Conservation (phyloP, 148 eudicot species). For the Gaultheria prostrata region DNA sequence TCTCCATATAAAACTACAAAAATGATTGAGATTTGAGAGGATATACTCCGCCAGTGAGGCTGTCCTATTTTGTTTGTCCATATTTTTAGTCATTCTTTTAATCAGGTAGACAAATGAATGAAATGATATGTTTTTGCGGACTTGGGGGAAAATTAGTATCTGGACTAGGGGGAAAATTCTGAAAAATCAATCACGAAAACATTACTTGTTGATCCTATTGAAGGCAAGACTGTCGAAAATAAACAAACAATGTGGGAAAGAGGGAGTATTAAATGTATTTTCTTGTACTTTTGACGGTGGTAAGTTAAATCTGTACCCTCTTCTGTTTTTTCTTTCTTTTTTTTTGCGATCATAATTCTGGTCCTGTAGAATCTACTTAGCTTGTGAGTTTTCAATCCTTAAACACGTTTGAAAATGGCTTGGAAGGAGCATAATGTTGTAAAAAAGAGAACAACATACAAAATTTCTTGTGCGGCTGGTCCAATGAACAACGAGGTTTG, state of each 20-base stretch:
- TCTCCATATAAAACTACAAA: neutral
- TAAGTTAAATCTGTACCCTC: neutral
- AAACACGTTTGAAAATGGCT: neutral
- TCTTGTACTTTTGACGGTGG: neutral
- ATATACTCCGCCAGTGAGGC: neutral
- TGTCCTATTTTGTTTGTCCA: neutral
- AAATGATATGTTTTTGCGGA: neutral
- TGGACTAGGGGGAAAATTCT: neutral
- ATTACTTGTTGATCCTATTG: neutral
- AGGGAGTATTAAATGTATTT: neutral
- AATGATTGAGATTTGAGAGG: neutral
- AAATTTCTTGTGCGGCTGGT: constrained; percentile 82
- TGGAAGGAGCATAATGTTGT: constrained; percentile 1
- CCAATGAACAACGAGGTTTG: constrained; percentile 87
- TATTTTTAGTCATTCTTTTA: neutral
- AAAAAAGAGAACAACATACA: constrained; percentile 34
- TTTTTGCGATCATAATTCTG: neutral
- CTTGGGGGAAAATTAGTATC: too few species aligned
- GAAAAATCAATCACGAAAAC: neutral
- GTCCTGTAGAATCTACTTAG: neutral
- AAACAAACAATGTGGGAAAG: neutral
- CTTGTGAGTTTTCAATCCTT: neutral
- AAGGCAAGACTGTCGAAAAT: neutral
- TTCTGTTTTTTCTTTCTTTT: neutral
- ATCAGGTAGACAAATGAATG: neutral